These are phyloP conservation scores for Candida ulmi DNA, from an alignment of 805 yeast species.

Conservation along the genomic window DNA sequence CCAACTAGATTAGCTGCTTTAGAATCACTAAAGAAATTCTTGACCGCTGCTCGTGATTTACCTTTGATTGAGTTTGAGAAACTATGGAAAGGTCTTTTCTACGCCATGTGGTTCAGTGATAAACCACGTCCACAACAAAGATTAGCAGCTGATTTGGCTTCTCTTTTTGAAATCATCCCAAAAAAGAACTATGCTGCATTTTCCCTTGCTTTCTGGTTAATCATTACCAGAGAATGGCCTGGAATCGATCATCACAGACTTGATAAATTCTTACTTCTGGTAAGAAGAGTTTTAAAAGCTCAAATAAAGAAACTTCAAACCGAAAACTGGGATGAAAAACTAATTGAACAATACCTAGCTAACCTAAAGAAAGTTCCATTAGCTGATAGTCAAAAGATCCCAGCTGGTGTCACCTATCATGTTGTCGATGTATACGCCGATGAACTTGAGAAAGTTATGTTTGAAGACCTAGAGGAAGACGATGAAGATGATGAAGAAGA, in stretches of 20 bases:
- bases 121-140: slow-evolving; percentile 88
- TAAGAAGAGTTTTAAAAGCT: slow-evolving; percentile 70
- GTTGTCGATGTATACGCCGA: slow-evolving; percentile 78
- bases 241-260: slow-evolving; percentile 76
- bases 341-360: slow-evolving; percentile 40
- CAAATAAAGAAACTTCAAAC: slow-evolving; percentile 50
- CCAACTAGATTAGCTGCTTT: slow-evolving; percentile 71
- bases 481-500: slow-evolving; percentile 33
- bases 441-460: slow-evolving; percentile 68
- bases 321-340: slow-evolving; percentile 47
- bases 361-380: slow-evolving; percentile 41
- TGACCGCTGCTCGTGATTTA: slow-evolving; percentile 32
- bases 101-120: slow-evolving; percentile 95
- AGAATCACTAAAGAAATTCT: slow-evolving; percentile 53
- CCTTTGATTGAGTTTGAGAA: slow-evolving; percentile 54
- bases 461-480: slow-evolving; percentile 42
- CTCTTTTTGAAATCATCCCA: slow-evolving; percentile 40
- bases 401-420: slow-evolving; percentile 80
- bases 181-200: slow-evolving; percentile 42
- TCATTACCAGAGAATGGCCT: slow-evolving; percentile 79
- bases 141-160: slow-evolving; percentile 69
- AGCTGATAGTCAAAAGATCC: slow-evolving; percentile 53
- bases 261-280: slow-evolving; percentile 78
- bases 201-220: slow-evolving; percentile 72
- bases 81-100: slow-evolving; percentile 94